Evolutionary conservation across 2,329 filamentous ascomycete species (phyloP).

Genomic region (Talaromyces verruculosus): DNA sequence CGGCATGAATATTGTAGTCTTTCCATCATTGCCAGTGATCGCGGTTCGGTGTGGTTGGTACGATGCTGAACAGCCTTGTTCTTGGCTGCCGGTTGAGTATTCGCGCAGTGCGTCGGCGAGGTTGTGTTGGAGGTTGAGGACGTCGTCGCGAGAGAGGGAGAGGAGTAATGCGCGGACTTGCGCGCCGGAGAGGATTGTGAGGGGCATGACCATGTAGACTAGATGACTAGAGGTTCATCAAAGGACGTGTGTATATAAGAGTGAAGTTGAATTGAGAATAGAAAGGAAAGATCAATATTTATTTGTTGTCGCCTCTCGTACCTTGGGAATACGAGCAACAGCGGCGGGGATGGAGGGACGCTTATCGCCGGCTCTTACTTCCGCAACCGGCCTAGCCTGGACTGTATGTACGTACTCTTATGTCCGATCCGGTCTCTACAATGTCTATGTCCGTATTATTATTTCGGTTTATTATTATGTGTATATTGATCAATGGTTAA

Average conservation of each 20-base stretch:
- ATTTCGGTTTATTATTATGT: background rate
- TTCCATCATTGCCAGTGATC: constrained; percentile 61
- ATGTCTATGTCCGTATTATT: background rate
- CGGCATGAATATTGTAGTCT: constrained; percentile 67
- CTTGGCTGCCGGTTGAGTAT: constrained; percentile 63
- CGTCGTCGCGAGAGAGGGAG: constrained; percentile 57
- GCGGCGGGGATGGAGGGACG: background rate
- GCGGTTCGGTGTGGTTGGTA: constrained; percentile 64
- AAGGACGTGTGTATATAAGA: background rate
- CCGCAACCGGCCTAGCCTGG: background rate
- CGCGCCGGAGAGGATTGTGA: constrained; percentile 59
- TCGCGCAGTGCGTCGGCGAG: constrained; percentile 62
- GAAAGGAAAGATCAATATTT: background rate
- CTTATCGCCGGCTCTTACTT: constrained; percentile 1
- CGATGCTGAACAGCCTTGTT: constrained; percentile 57
- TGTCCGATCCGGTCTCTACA: background rate
- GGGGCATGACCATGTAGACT: constrained; percentile 49
- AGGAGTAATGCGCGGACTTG: constrained; percentile 58
- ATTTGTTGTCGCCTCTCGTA: background rate
- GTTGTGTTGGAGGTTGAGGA: constrained; percentile 57
- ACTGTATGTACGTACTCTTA: background rate
- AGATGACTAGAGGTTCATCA: background rate
- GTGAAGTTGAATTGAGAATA: background rate
- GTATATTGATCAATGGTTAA: background rate
- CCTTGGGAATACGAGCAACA: background rate